Evolutionary conservation across 306 rosid species (phyloP).

Genomic region (Trifolium fragiferum): DNA sequence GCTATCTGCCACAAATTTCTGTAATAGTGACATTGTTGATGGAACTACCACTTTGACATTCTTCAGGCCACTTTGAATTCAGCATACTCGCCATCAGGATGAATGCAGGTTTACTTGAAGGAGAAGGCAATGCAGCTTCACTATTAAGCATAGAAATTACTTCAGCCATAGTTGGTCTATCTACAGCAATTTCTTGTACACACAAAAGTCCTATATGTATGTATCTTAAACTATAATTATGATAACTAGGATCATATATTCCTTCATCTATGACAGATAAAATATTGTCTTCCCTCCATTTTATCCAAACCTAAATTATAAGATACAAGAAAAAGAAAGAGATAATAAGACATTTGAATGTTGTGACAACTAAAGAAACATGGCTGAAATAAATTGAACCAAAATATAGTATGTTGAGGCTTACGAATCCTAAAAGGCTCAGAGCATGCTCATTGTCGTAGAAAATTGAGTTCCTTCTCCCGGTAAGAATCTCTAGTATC

Average conservation of each 20-base stretch:
- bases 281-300: constrained; percentile 33
- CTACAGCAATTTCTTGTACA: constrained; percentile 26
- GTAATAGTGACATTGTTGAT: constrained; percentile 14
- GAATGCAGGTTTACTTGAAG: constrained; percentile 30
- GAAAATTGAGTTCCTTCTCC: constrained; percentile 42
- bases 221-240: constrained; percentile 21
- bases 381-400: not conserved
- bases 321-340: not conserved
- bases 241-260: constrained; percentile 5
- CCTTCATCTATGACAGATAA: constrained; percentile 15
- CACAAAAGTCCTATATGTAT: constrained; percentile 40
- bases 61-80: not conserved
- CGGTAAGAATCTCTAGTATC: constrained; percentile 39
- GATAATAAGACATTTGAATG: not conserved
- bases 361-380: not conserved
- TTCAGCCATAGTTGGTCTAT: constrained; percentile 28
- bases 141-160: constrained; percentile 37
- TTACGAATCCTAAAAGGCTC: constrained; percentile 43
- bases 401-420: not conserved
- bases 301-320: constrained; percentile 40
- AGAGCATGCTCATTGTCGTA: not conserved
- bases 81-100: not conserved
- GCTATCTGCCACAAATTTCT: constrained; percentile 34
- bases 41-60: not conserved
- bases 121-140: constrained; percentile 9